Percentiles rank a stretch among this genome's conserved stretches.
These are phyloP conservation scores for Pichia pseudocactophila DNA, from an alignment of 805 yeast species.

Conservation along the genomic window DNA sequence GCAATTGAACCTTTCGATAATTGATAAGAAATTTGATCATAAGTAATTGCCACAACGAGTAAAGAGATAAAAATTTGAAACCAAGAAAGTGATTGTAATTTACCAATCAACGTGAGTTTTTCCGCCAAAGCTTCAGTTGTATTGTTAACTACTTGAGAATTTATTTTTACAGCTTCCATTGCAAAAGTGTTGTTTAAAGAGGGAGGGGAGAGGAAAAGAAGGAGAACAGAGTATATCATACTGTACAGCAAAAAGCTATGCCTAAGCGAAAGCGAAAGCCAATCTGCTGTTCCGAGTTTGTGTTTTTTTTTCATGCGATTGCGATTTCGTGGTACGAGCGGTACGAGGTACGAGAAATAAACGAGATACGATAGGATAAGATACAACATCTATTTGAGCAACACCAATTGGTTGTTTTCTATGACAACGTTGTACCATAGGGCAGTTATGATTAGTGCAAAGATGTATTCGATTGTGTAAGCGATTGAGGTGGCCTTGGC, in stretches of 20 bases:
- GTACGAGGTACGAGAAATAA: background rate
- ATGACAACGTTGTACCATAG: constrained; percentile 22
- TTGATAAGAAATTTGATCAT: constrained; percentile 75
- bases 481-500: constrained; percentile 18
- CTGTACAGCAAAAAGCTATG: no score
- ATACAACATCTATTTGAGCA: background rate
- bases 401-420: constrained; percentile 10
- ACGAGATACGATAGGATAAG: background rate
- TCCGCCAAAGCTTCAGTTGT: background rate
- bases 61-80: constrained; percentile 42
- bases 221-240: no score
- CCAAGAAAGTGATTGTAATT: constrained; percentile 33
- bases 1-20: constrained; percentile 78
- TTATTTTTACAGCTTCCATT: background rate
- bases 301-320: no score
- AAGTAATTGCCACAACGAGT: constrained; percentile 41
- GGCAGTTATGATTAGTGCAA: constrained; percentile 16
- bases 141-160: background rate
- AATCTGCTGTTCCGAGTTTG: no score
- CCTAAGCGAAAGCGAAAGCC: no score
- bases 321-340: constrained; percentile 1
- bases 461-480: constrained; percentile 18
- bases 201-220: no score
- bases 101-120: background rate
- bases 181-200: no score